Percentiles rank a stretch among this genome's conserved stretches.
Evolutionary conservation across 2,329 filamentous ascomycete species (phyloP).

Genomic region (Ceratocystis albifundus): DNA sequence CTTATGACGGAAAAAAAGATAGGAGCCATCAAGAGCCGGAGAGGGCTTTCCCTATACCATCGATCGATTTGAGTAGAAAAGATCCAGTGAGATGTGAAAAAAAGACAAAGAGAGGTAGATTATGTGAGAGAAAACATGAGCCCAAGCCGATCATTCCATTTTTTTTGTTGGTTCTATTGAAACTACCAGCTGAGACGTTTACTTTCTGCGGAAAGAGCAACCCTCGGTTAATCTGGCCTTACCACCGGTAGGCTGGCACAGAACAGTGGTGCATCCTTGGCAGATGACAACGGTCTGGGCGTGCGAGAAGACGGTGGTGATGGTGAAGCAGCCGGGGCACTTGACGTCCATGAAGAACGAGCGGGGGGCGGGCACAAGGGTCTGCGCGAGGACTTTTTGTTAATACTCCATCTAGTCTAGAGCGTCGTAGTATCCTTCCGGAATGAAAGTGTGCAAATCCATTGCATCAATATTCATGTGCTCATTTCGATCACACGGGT

Average conservation of each 20-base stretch:
- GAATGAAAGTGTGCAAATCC: neutral
- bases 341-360: constrained; percentile 99
- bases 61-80: neutral
- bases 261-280: constrained; percentile 97
- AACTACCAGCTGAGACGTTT: constrained; percentile 40
- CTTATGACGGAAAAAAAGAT: neutral
- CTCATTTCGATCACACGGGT: neutral
- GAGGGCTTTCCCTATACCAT: neutral
- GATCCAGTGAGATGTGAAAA: constrained; percentile 15
- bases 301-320: constrained; percentile 99
- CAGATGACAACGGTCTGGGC: constrained; percentile 99
- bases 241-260: constrained; percentile 98
- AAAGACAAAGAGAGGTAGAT: constrained; percentile 33
- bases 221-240: constrained; percentile 98
- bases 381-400: constrained; percentile 39
- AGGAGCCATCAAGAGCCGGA: neutral
- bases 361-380: constrained; percentile 86
- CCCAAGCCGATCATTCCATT: constrained; percentile 24
- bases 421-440: neutral
- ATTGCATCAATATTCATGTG: neutral
- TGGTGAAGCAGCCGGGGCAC: constrained; percentile 99
- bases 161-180: constrained; percentile 26
- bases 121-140: constrained; percentile 22
- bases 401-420: constrained; percentile 23
- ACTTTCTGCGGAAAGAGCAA: constrained; percentile 99